phyloP scores from a whole-genome alignment of 441 rosid species.

The Gossypium trilobum region DNA sequence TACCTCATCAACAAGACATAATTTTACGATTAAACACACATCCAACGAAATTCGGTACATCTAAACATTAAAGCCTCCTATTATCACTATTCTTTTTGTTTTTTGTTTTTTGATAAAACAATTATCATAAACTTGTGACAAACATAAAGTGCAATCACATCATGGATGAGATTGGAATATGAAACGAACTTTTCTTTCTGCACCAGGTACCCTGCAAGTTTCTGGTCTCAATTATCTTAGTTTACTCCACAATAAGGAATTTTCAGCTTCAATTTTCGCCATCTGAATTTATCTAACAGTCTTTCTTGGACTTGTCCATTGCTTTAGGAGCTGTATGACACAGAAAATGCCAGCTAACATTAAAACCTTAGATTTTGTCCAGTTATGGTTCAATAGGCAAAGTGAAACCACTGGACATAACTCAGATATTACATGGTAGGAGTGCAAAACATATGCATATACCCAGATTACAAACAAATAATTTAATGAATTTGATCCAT shows the following conservation, averaged over 20 bases:
- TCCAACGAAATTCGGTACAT: too few species aligned
- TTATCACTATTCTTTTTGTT: too few species aligned
- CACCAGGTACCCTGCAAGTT: background rate
- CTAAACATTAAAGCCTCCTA: too few species aligned
- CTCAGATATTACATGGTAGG: background rate
- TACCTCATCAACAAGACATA: too few species aligned
- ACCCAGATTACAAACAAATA: background rate
- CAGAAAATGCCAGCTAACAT: background rate
- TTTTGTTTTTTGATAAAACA: background rate
- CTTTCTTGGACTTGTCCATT: conserved; percentile 40
- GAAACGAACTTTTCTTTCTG: background rate
- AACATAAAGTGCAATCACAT: conserved; percentile 1
- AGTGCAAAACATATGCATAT: background rate
- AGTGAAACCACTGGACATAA: background rate
- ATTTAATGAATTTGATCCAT: background rate
- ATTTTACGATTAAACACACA: too few species aligned
- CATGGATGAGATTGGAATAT: background rate
- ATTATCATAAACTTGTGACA: conserved; percentile 19
- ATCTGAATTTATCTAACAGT: conserved; percentile 20
- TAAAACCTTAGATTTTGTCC: background rate
- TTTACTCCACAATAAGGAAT: background rate
- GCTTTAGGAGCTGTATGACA: conserved; percentile 46
- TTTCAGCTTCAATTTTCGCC: background rate
- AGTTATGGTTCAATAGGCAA: background rate
- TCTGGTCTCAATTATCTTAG: background rate